A percentile compares a stretch with the other conserved stretches of the same genome.
Conservation (phyloP, 768 basidiomycete species). For the Podaxis sp. region DNA sequence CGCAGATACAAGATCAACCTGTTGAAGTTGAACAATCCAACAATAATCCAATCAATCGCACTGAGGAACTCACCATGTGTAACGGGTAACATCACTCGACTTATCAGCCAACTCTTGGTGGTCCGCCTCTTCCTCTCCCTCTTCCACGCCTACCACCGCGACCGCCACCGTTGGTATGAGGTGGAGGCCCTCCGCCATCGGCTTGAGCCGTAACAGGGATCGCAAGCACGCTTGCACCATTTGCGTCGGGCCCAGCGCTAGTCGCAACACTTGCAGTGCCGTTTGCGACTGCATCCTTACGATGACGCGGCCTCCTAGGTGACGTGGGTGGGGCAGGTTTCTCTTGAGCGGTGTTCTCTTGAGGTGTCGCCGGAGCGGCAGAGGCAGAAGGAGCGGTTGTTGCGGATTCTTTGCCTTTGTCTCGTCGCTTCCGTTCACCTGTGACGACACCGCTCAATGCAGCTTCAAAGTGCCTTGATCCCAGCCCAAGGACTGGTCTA, state of each 20-base stretch:
- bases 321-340: conserved; percentile 19
- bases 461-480: conserved; percentile 68
- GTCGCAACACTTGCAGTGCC: conserved; percentile 5
- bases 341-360: conserved; percentile 18
- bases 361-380: conserved; percentile 10
- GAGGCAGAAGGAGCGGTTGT: conserved; percentile 7
- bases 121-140: conserved; percentile 12
- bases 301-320: conserved; percentile 20
- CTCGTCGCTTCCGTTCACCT: conserved; percentile 23
- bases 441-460: conserved; percentile 58
- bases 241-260: conserved; percentile 8
- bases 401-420: conserved; percentile 21
- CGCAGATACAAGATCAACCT: neutral
- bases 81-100: neutral
- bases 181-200: neutral
- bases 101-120: conserved; percentile 1
- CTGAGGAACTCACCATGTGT: neutral
- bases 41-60: neutral
- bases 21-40: neutral
- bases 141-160: conserved; percentile 9
- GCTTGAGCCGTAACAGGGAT: neutral
- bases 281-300: conserved; percentile 20
- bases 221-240: conserved; percentile 8
- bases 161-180: conserved; percentile 14
- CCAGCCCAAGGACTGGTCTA: conserved; percentile 62